Percentiles rank a stretch among this genome's conserved stretches.
Conservation (phyloP, 2,329 filamentous ascomycete species). For the Pseudogymnoascus verrucosus region DNA sequence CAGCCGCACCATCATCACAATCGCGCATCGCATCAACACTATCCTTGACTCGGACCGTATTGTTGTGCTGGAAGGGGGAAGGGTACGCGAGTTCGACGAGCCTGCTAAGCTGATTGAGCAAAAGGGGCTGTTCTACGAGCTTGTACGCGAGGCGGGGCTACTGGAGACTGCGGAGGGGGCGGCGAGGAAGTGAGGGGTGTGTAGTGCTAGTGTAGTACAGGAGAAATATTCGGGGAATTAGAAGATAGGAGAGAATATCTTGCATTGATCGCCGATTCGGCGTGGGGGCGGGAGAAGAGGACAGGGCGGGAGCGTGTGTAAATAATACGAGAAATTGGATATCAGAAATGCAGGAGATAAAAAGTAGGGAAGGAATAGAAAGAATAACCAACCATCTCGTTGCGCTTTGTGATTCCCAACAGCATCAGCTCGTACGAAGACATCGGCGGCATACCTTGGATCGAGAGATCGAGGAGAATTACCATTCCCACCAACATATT, state of each 20-base stretch:
- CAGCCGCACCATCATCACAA: slow-evolving; percentile 94
- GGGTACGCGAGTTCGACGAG: slow-evolving; percentile 87
- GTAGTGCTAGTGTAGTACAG: neutral
- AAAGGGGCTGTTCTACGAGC: slow-evolving; percentile 75
- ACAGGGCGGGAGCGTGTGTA: too few relatives aligned
- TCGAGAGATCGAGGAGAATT: too few relatives aligned
- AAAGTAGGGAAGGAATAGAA: neutral
- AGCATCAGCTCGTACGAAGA: neutral
- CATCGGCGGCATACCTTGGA: too few relatives aligned
- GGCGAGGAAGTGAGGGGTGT: neutral
- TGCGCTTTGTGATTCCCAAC: neutral
- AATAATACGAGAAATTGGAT: slow-evolving; percentile 7
- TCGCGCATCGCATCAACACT: slow-evolving; percentile 96
- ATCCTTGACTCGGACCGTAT: slow-evolving; percentile 86
- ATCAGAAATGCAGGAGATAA: neutral
- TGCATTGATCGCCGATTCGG: slow-evolving; percentile 3
- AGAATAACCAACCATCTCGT: neutral
- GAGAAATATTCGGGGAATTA: neutral
- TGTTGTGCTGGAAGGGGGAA: slow-evolving; percentile 83
- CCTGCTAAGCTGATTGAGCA: slow-evolving; percentile 68
- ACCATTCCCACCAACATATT: too few relatives aligned
- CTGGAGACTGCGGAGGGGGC: slow-evolving; percentile 18
- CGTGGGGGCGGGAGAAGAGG: neutral
- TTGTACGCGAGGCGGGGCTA: slow-evolving; percentile 86
- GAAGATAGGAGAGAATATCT: neutral